Conservation (phyloP, 1,139 yeast species). For the Pichia sp. region DNA sequence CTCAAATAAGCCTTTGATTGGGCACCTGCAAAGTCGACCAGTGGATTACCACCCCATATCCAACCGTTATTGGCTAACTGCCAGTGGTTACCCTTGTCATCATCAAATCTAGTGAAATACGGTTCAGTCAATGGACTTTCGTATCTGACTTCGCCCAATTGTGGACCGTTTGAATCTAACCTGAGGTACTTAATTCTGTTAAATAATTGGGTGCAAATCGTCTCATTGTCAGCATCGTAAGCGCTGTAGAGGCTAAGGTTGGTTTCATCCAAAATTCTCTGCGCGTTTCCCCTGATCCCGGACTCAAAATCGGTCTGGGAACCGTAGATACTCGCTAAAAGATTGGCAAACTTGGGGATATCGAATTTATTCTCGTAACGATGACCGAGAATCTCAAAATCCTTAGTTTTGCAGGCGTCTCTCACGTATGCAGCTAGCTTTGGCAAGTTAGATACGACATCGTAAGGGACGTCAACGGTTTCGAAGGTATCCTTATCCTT, state of each 20-base stretch:
- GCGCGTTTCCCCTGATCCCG: slow-evolving; percentile 35
- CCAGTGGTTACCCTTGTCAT: slow-evolving; percentile 46
- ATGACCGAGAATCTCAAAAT: slow-evolving; percentile 35
- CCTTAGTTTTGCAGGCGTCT: slow-evolving; percentile 33
- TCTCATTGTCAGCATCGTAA: slow-evolving; percentile 65
- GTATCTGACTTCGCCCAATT: slow-evolving; percentile 54
- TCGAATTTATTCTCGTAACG: slow-evolving; percentile 51
- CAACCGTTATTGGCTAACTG: slow-evolving; percentile 95
- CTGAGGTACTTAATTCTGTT: slow-evolving; percentile 74
- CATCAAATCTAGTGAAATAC: slow-evolving; percentile 70
- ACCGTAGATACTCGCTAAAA: slow-evolving; percentile 33
- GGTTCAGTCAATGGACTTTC: slow-evolving; percentile 69
- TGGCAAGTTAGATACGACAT: slow-evolving; percentile 39
- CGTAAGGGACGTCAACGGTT: slow-evolving; percentile 30
- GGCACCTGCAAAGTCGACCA: slow-evolving; percentile 85
- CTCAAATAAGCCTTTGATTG: slow-evolving; percentile 75
- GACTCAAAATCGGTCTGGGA: slow-evolving; percentile 26
- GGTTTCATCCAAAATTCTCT: slow-evolving; percentile 61
- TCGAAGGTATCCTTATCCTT: slow-evolving; percentile 9
- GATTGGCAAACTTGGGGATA: slow-evolving; percentile 40
- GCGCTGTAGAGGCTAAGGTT: slow-evolving; percentile 66
- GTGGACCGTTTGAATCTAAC: slow-evolving; percentile 74
- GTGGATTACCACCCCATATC: slow-evolving; percentile 97
- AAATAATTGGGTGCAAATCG: slow-evolving; percentile 59
- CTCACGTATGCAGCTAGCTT: slow-evolving; percentile 36